Base-by-base conservation (phyloP, 805 yeast species). In the Starmerella riodocensis region DNA sequence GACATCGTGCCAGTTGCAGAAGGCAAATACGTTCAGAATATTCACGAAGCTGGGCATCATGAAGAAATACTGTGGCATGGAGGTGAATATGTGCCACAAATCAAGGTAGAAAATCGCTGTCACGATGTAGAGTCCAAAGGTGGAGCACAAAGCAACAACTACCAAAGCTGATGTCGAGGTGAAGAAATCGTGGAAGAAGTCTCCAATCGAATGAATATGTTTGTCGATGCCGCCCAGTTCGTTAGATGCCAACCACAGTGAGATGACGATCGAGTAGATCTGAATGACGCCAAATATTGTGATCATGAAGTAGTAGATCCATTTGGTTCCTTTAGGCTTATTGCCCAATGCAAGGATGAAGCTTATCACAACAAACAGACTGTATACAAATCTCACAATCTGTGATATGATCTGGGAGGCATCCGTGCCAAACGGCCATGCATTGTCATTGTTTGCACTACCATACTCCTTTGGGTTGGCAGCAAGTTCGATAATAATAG, bases 1-100 rank as follows among this genome's bases (percentile, higher is more conserved):
- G 34, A 75, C 71, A 58, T 75, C 81, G 53, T 75, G 80, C 62
- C 76, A 73, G 57, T 75, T 75, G 62, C 79, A 75, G 55, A 76
- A 75, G 1, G 81, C 78, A 56, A 73, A 75, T 35, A 75, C 76
- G 53, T 73, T 74, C 52, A 76, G 60, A 29, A 76, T 71, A 43
- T 60, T 60, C 41, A 58, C 56, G 36, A 57, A 60, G 33, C 52
- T 49, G 13, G 63, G 62, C 60, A 54, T 56, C 52, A 60, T 42
- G 43, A 55, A 52, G 48, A 58, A 34, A 46, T 59, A 58, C 49
- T 57, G 62, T 19, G 48, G 41, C 53, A 73, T 70, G 26, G 75
- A 69, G 19, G 74, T 70, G 50, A 73, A 60, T 65, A 72, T 65
- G 52, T 74, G 81, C 79, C 79, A 74, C 9, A 79, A 78, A 49